Percentiles rank a stretch among this genome's conserved stretches.
Evolutionary conservation across 352 stramenopile genomes (phyloP).

Genomic region (Aphanomyces astaci): DNA sequence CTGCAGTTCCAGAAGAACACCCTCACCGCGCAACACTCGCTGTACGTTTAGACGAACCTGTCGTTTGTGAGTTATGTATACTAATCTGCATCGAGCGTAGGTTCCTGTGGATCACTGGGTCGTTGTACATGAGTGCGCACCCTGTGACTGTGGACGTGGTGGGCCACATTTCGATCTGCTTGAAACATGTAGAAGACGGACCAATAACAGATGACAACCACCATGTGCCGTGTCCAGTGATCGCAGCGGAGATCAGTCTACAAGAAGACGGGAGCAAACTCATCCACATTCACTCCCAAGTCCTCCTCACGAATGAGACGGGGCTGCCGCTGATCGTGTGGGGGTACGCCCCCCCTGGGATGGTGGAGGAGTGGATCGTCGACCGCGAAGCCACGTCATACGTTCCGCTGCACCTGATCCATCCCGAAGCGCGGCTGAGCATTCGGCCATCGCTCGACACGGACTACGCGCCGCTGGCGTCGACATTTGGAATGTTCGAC

Average conservation of each 20-base stretch:
- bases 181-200: conserved; percentile 30
- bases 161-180: conserved; percentile 74
- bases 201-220: conserved; percentile 33
- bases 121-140: conserved; percentile 81
- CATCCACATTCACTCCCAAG: conserved; percentile 80
- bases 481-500: conserved; percentile 69
- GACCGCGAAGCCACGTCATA: conserved; percentile 75
- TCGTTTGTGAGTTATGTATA: conserved; percentile 29
- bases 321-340: conserved; percentile 82
- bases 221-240: conserved; percentile 52
- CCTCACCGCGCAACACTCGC: conserved; percentile 76
- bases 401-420: conserved; percentile 75
- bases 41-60: too few relatives aligned
- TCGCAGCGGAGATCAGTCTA: conserved; percentile 82
- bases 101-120: conserved; percentile 34
- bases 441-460: conserved; percentile 75
- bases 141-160: conserved; percentile 83
- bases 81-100: neutral
- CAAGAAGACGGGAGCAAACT: conserved; percentile 83
- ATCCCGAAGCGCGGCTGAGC: conserved; percentile 83
- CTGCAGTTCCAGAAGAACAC: conserved; percentile 44
- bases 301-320: conserved; percentile 81
- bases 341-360: conserved; percentile 78
- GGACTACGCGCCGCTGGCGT: conserved; percentile 74
- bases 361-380: conserved; percentile 72